Evolutionary conservation across 2,329 filamentous ascomycete species (phyloP).

Genomic region (Neopestalotiopsis rosae): DNA sequence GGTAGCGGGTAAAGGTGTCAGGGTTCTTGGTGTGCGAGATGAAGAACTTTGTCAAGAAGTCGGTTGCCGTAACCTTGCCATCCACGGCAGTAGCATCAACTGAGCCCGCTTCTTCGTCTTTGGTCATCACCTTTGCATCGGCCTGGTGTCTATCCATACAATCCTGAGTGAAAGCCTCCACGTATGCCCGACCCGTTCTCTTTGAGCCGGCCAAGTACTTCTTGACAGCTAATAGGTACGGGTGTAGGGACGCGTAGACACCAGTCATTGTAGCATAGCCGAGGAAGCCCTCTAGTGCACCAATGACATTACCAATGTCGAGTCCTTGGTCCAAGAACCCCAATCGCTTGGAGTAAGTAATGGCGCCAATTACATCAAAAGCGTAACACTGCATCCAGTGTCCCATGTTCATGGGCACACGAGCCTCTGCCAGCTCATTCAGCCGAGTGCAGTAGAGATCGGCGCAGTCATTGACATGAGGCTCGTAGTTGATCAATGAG

Average conservation of each 20-base stretch:
- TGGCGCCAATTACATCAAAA: slow-evolving; percentile 32
- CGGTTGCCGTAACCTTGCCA: slow-evolving; percentile 3
- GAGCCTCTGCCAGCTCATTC: slow-evolving; percentile 27
- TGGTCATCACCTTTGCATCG: slow-evolving; percentile 1
- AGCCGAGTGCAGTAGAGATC: slow-evolving; percentile 35
- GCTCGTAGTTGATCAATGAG: slow-evolving; percentile 39
- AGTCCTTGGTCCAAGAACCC: slow-evolving; percentile 32
- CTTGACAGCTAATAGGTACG: slow-evolving; percentile 17
- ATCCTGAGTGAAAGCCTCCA: slow-evolving; percentile 32
- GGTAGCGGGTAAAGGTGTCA: slow-evolving; percentile 35
- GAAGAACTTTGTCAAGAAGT: slow-evolving; percentile 37
- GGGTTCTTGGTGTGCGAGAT: slow-evolving; percentile 31
- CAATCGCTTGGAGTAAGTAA: slow-evolving; percentile 27
- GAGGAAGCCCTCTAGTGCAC: slow-evolving; percentile 4
- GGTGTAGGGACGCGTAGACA: slow-evolving; percentile 27
- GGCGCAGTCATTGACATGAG: slow-evolving; percentile 38
- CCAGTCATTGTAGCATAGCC: slow-evolving; percentile 32
- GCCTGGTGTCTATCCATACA: slow-evolving; percentile 23
- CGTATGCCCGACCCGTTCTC: slow-evolving; percentile 30
- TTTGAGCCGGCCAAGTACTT: slow-evolving; percentile 23
- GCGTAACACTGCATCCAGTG: slow-evolving; percentile 29
- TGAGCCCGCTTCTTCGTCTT: not conserved
- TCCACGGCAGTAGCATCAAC: not conserved
- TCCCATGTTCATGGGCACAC: slow-evolving; percentile 30
- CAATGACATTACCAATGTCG: slow-evolving; percentile 23